phyloP scores from a whole-genome alignment of 2,329 filamentous ascomycete species.

The Aspergillus spinulosporus region DNA sequence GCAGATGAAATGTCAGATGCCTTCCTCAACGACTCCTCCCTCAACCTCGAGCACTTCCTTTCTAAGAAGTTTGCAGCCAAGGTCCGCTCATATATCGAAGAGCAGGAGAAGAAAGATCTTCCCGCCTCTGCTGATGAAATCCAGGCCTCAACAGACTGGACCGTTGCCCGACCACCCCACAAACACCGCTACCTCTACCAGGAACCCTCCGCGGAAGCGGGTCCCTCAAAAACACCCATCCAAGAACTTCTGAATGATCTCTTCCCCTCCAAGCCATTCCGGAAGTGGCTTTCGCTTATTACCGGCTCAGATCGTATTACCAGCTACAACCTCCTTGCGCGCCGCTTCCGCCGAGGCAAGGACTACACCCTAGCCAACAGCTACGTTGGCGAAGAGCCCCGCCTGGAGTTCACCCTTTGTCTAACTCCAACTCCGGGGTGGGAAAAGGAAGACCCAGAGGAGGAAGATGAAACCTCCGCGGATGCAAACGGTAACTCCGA shows the following conservation, averaged over 20 bases:
- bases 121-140: constrained; percentile 53
- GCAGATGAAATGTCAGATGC: constrained; percentile 76
- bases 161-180: constrained; percentile 82
- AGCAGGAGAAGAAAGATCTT: constrained; percentile 57
- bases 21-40: constrained; percentile 79
- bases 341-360: constrained; percentile 79
- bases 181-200: constrained; percentile 92
- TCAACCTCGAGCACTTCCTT: constrained; percentile 79
- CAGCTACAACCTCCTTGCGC: constrained; percentile 74
- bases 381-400: constrained; percentile 68
- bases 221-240: constrained; percentile 53
- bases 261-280: constrained; percentile 81
- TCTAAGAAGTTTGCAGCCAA: constrained; percentile 72
- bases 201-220: constrained; percentile 47
- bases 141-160: constrained; percentile 64
- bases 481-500: constrained; percentile 45
- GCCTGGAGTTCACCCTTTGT: constrained; percentile 82
- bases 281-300: constrained; percentile 82
- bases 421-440: constrained; percentile 84
- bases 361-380: constrained; percentile 94
- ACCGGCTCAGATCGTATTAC: constrained; percentile 69
- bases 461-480: constrained; percentile 50
- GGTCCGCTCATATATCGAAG: constrained; percentile 70
- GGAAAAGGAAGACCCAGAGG: constrained; percentile 68
- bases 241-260: constrained; percentile 78